Evolutionary conservation across 2,329 filamentous ascomycete genomes (phyloP).

Genomic region (Trichoderma sp.): DNA sequence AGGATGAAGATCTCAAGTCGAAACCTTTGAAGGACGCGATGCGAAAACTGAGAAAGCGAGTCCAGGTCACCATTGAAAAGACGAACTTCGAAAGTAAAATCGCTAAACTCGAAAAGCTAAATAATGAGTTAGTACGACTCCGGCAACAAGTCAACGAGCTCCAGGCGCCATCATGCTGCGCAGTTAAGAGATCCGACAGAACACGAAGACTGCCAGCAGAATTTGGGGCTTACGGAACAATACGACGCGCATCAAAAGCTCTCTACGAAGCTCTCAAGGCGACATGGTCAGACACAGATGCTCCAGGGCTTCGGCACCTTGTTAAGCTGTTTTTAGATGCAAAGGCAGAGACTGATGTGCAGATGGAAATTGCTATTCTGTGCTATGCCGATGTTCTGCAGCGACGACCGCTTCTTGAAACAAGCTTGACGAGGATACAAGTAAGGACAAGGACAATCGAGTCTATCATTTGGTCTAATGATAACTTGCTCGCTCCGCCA

Average conservation of each 20-base stretch:
- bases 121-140: neutral
- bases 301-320: neutral
- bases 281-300: neutral
- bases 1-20: neutral
- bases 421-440: neutral
- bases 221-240: neutral
- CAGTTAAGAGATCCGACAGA: neutral
- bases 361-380: constrained; percentile 13
- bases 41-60: constrained; percentile 13
- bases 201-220: neutral
- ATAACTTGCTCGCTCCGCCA: neutral
- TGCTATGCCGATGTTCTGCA: neutral
- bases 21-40: neutral
- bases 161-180: neutral
- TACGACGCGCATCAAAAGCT: constrained; percentile 7
- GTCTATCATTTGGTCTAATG: neutral
- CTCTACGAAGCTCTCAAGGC: constrained; percentile 1
- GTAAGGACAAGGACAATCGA: neutral
- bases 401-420: neutral
- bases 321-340: constrained; percentile 11
- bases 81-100: constrained; percentile 11
- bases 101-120: neutral
- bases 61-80: constrained; percentile 7
- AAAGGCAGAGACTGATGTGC: neutral
- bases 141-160: constrained; percentile 10